Evolutionary conservation across 345 rosid genomes (phyloP).

Genomic region (Mercurialis annua): DNA sequence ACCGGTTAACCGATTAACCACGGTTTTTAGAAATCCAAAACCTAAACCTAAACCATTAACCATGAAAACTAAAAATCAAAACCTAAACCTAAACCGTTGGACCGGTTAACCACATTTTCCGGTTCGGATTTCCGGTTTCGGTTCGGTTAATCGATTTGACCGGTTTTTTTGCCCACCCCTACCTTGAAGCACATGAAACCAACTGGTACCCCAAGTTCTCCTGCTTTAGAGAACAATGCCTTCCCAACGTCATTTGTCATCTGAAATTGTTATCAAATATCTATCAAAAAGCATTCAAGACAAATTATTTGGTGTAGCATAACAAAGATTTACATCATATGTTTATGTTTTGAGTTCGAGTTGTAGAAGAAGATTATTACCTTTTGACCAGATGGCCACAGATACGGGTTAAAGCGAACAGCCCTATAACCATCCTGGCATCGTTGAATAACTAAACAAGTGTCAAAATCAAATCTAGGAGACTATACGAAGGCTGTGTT

Average conservation of each 20-base stretch:
- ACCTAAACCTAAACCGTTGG: too few species aligned
- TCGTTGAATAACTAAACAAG: conserved; percentile 9
- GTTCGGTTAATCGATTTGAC: too few species aligned
- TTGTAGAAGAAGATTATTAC: conserved; percentile 31
- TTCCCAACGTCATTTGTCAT: conserved; percentile 89
- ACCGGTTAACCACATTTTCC: background rate
- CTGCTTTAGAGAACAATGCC: conserved; percentile 82
- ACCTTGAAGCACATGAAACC: conserved; percentile 98
- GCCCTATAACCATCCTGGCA: conserved; percentile 82
- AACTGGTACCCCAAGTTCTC: conserved; percentile 84
- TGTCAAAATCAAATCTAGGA: conserved; percentile 20
- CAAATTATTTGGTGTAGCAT: background rate
- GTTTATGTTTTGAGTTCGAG: background rate
- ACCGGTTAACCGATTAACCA: too few species aligned
- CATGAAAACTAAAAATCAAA: too few species aligned
- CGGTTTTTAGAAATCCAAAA: too few species aligned
- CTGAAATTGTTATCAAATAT: conserved; percentile 33
- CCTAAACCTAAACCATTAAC: too few species aligned
- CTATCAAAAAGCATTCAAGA: background rate
- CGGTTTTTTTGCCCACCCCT: too few species aligned
- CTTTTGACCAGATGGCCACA: conserved; percentile 89
- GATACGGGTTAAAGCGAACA: conserved; percentile 87
- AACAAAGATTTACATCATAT: background rate
- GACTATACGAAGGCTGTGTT: background rate
- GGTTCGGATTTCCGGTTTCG: too few species aligned